phyloP scores from a whole-genome alignment of 208 protist genomes.

The Trypanosoma brucei region DNA sequence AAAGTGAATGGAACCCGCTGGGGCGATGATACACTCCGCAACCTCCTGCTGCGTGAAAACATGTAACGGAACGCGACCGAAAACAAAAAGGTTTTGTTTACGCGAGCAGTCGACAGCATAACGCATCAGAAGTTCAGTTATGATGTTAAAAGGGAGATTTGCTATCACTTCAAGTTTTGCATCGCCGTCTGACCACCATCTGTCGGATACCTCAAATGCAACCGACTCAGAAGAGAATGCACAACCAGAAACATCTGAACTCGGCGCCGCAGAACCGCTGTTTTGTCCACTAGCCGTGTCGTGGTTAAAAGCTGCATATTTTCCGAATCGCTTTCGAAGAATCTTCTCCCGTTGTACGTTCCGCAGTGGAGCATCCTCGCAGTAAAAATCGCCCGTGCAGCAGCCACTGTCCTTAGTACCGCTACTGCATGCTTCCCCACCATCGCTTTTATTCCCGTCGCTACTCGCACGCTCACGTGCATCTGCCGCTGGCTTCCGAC shows the following conservation, averaged over 20 bases:
- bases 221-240: neutral
- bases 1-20: slow-evolving; percentile 70
- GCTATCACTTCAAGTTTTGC: slow-evolving; percentile 84
- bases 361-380: slow-evolving; percentile 59
- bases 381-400: neutral
- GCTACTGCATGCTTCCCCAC: neutral
- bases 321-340: slow-evolving; percentile 37
- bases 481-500: slow-evolving; percentile 21
- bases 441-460: neutral
- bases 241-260: neutral
- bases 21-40: slow-evolving; percentile 74
- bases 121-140: slow-evolving; percentile 79
- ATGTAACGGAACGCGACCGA: slow-evolving; percentile 81
- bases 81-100: slow-evolving; percentile 60
- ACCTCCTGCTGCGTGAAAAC: slow-evolving; percentile 88
- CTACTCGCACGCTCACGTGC: neutral
- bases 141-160: slow-evolving; percentile 83
- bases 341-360: slow-evolving; percentile 43
- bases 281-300: slow-evolving; percentile 12
- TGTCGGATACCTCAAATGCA: slow-evolving; percentile 40
- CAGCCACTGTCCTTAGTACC: neutral
- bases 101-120: slow-evolving; percentile 78
- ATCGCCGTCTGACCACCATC: slow-evolving; percentile 79
- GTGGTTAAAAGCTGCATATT: slow-evolving; percentile 22
- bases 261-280: neutral